These are phyloP conservation scores for Trichoderma semiorbis DNA, from an alignment of 2,329 filamentous ascomycete genomes.

Conservation along the genomic window DNA sequence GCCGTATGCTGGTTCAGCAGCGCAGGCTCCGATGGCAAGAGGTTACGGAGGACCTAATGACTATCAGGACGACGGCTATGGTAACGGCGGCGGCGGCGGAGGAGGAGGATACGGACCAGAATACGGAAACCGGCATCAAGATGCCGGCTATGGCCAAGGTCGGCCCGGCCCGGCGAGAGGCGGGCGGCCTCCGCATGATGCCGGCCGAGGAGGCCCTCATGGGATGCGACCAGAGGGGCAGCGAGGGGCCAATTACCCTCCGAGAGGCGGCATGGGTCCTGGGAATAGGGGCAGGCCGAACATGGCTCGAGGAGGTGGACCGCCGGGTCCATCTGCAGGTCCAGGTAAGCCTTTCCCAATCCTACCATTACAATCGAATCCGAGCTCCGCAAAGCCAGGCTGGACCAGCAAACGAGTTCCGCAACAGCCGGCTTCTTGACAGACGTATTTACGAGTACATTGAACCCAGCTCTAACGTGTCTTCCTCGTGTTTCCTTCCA, in stretches of 20 bases:
- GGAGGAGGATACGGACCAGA: conserved; percentile 32
- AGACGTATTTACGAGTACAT: neutral
- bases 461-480: neutral
- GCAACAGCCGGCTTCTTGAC: neutral
- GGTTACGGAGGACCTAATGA: conserved; percentile 35
- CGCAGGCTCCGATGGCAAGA: conserved; percentile 41
- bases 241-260: conserved; percentile 37
- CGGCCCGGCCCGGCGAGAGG: conserved; percentile 40
- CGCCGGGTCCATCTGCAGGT: conserved; percentile 37
- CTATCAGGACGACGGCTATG: conserved; percentile 45
- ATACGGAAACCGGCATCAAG: conserved; percentile 41
- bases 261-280: conserved; percentile 31
- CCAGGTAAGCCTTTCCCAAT: conserved; percentile 32
- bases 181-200: conserved; percentile 40
- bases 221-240: conserved; percentile 35
- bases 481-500: neutral
- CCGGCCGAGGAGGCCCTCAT: conserved; percentile 42
- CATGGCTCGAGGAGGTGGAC: conserved; percentile 37
- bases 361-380: neutral
- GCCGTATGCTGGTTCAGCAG: conserved; percentile 46
- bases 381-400: neutral
- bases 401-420: neutral
- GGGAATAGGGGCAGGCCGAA: conserved; percentile 27
- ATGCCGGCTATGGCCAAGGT: conserved; percentile 44
- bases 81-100: conserved; percentile 37